These are phyloP conservation scores for Schizosaccharomyces lindneri DNA, from an alignment of 805 yeast species.

Conservation along the genomic window DNA sequence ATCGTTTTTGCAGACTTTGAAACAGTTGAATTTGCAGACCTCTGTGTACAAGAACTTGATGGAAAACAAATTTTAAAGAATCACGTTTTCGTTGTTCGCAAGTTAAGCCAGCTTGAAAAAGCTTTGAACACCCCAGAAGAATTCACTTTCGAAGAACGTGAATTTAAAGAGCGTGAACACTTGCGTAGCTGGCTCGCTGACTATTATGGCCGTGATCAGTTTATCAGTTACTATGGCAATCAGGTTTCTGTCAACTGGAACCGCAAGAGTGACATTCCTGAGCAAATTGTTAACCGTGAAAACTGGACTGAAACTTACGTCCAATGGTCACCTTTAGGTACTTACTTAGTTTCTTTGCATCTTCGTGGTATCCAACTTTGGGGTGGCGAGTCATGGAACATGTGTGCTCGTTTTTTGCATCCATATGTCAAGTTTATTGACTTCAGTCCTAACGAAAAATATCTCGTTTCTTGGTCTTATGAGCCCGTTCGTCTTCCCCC, in stretches of 20 bases:
- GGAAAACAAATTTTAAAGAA: slow-evolving; percentile 82
- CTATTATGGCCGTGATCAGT: slow-evolving; percentile 71
- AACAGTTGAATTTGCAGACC: slow-evolving; percentile 37
- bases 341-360: slow-evolving; percentile 64
- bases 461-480: slow-evolving; percentile 70
- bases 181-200: slow-evolving; percentile 82
- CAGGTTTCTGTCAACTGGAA: slow-evolving; percentile 73
- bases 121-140: slow-evolving; percentile 43
- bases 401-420: slow-evolving; percentile 58
- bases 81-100: slow-evolving; percentile 71
- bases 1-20: slow-evolving; percentile 57
- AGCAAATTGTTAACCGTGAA: slow-evolving; percentile 46
- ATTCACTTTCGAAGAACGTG: slow-evolving; percentile 39
- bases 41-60: slow-evolving; percentile 57
- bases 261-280: slow-evolving; percentile 44
- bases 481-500: slow-evolving; percentile 55
- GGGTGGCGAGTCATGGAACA: slow-evolving; percentile 69
- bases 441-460: slow-evolving; percentile 80
- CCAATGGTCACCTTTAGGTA: slow-evolving; percentile 82
- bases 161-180: slow-evolving; percentile 25
- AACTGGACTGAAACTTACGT: slow-evolving; percentile 75
- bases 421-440: slow-evolving; percentile 74
- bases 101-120: slow-evolving; percentile 38
- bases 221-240: slow-evolving; percentile 53
- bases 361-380: slow-evolving; percentile 87